A percentile compares a stretch with the other conserved stretches of the same genome.
Conservation (phyloP, 352 stramenopile genomes). For the Thalassiosira pacifica region DNA sequence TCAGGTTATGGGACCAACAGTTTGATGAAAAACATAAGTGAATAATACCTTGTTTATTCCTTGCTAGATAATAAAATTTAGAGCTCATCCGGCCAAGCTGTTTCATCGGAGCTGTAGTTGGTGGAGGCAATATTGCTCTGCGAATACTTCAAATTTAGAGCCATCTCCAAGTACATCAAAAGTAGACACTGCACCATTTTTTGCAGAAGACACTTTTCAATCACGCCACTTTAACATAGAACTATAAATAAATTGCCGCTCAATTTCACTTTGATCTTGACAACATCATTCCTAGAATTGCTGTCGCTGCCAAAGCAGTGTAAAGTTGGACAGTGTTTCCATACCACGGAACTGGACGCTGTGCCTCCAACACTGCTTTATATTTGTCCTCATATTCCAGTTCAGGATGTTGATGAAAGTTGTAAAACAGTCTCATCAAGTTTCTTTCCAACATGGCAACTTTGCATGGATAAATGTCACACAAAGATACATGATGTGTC, state of each 20-base stretch:
- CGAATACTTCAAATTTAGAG: too few species aligned
- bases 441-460: slow-evolving; percentile 95
- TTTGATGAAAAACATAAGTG: slow-evolving; percentile 82
- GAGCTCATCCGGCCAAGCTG: too few species aligned
- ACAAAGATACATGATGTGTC: background rate
- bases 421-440: slow-evolving; percentile 94
- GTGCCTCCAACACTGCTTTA: slow-evolving; percentile 26
- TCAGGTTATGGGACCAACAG: slow-evolving; percentile 90
- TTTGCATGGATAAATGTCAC: background rate
- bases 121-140: too few species aligned
- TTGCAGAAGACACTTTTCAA: too few species aligned
- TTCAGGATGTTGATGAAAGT: slow-evolving; percentile 89
- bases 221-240: background rate
- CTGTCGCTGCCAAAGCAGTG: slow-evolving; percentile 73
- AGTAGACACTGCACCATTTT: too few species aligned
- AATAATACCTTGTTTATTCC: too few species aligned
- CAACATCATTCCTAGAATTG: slow-evolving; percentile 65
- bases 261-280: slow-evolving; percentile 34
- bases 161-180: too few species aligned
- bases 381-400: slow-evolving; percentile 48
- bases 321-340: slow-evolving; percentile 70
- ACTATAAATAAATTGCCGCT: background rate
- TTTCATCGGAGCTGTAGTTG: too few species aligned
- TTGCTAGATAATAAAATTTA: too few species aligned
- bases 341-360: slow-evolving; percentile 50